Evolutionary conservation across 352 stramenopile genomes (phyloP).

Genomic region (Globisporangium recalcitrans): DNA sequence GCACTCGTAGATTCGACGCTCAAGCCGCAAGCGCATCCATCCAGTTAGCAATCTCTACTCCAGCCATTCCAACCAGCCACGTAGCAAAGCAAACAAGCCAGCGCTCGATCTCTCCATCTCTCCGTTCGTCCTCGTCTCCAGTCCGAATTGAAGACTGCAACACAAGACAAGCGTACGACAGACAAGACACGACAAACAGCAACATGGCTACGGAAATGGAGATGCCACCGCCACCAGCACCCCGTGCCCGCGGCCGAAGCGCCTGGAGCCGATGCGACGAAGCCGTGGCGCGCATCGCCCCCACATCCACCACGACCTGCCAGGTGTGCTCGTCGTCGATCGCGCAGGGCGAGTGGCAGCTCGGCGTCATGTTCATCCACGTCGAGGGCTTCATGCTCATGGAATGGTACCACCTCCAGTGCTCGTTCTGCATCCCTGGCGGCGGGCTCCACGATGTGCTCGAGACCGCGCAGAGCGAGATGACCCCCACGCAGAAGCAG

Average conservation of each 20-base stretch:
- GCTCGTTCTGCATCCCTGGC: conserved; percentile 45
- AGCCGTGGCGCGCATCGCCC: conserved; percentile 65
- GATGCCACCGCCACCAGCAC: conserved; percentile 33
- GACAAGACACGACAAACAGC: conserved; percentile 8
- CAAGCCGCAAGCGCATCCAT: not conserved
- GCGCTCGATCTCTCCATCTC: not conserved
- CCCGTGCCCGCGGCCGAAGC: conserved; percentile 40
- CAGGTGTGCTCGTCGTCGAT: conserved; percentile 66
- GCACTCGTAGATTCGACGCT: conserved; percentile 11
- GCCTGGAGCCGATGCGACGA: conserved; percentile 80
- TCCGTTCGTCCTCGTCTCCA: conserved; percentile 1
- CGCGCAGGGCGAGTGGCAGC: conserved; percentile 55
- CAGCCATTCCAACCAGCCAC: not conserved
- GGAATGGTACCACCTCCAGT: conserved; percentile 79
- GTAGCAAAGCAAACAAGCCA: not conserved
- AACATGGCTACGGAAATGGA: conserved; percentile 40
- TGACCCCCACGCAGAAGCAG: conserved; percentile 46
- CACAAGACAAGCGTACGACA: not conserved
- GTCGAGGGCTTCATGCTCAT: conserved; percentile 86
- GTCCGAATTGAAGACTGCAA: not conserved
- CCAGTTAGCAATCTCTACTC: too few species aligned
- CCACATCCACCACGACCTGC: conserved; percentile 71
- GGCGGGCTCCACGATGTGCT: conserved; percentile 46
- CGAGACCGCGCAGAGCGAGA: conserved; percentile 57
- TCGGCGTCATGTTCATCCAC: conserved; percentile 84